Evolutionary conservation across 169 alveolate species (phyloP), one percentile per base, ranked within the genome.

Genomic region (Plasmodium cynomolgi): DNA sequence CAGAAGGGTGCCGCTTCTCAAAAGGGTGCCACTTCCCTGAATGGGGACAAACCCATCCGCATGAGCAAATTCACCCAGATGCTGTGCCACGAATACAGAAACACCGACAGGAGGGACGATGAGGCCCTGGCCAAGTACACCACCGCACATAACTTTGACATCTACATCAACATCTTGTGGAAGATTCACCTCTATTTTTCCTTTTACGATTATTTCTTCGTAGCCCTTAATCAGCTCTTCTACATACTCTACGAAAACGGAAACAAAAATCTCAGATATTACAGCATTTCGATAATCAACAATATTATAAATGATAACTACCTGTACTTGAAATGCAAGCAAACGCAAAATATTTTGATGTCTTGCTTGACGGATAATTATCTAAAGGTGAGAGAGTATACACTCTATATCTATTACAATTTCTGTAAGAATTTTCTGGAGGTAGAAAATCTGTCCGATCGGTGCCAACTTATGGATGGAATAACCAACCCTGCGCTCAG

Each of bases 311-410:
- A 54, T 72, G 92, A 91, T 1, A 91, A 91, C 58, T 91, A 91
- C 62, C 62, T 91, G 31, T 91, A 91, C 62, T 26, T 91, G 44
- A 91, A 91, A 34, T 72, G 95, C 74, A 91, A 82, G 34, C 90
- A 91, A 2, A 91, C 81, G 11, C 95, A 91, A 72, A 73, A 72
- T 29, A 91, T 91, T 71, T 37, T 91, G n/a, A 23, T 91, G 29
- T 91, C 95, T 0, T 91, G 95, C 47, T 34, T 91, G 58, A 82
- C 95, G 17, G 95, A 91, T 58, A 91, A 82, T 20, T 91, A 91
- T 54, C 41, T 73, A 47, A 91, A 83, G 54, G 95, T 91, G 37
- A 26, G 95, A 71, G 95, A 91, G 41, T 81, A 75, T 54, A 83
- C 95, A 2, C 37, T 91, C 13, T 82, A 73, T 33, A 91, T 91